Evolutionary conservation across 2,329 filamentous ascomycete species (phyloP).

Genomic region (Trichoderma atroviride): DNA sequence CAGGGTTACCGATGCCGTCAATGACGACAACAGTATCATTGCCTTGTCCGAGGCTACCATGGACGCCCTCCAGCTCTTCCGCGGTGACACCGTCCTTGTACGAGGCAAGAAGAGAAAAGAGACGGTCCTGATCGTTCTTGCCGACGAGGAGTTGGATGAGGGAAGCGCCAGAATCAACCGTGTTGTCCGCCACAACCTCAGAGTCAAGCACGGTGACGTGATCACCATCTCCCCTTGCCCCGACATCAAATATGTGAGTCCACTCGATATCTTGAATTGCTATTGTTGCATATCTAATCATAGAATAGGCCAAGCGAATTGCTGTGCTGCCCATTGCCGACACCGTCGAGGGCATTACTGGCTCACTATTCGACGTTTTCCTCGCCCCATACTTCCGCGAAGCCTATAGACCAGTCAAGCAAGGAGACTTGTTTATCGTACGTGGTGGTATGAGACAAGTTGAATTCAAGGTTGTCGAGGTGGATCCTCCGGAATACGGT

Average conservation of each 20-base stretch:
- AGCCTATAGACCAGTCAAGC: constrained; percentile 94
- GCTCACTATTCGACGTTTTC: constrained; percentile 98
- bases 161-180: constrained; percentile 97
- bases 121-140: constrained; percentile 94
- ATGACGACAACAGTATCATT: constrained; percentile 99
- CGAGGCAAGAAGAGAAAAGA: constrained; percentile 99
- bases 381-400: constrained; percentile 99
- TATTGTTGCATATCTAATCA: neutral
- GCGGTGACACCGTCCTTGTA: constrained; percentile 95
- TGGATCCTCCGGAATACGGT: constrained; percentile 96
- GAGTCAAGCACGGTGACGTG: constrained; percentile 97
- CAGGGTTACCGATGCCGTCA: constrained; percentile 96
- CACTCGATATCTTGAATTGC: neutral
- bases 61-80: constrained; percentile 97
- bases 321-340: constrained; percentile 97
- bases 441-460: constrained; percentile 98
- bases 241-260: constrained; percentile 98
- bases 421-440: constrained; percentile 96
- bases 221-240: constrained; percentile 97
- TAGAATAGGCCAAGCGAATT: constrained; percentile 87
- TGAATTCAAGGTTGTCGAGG: constrained; percentile 99
- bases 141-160: constrained; percentile 97
- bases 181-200: constrained; percentile 95
- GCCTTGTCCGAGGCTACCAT: constrained; percentile 98
- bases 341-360: constrained; percentile 95